Evolutionary conservation across 2,329 filamentous ascomycete species (phyloP).

Genomic region (Trichoderma breve): DNA sequence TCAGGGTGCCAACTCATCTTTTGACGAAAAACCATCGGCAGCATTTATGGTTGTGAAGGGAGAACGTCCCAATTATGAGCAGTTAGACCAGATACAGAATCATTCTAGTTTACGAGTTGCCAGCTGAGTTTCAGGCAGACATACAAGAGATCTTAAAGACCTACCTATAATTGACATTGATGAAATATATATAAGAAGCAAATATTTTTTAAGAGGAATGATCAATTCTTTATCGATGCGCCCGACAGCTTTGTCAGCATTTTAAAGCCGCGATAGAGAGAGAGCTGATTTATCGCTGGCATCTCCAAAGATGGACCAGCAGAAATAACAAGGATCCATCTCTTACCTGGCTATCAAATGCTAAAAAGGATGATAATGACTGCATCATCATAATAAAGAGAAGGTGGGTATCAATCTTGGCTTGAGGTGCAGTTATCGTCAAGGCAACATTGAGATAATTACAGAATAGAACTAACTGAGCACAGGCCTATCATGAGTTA

Average conservation of each 20-base stretch:
- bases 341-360: not conserved
- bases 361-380: not conserved
- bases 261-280: no score
- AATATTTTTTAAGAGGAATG: no score
- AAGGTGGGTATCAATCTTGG: not conserved
- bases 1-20: not conserved
- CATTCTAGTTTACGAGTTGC: not conserved
- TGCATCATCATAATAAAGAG: not conserved
- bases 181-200: no score
- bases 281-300: not conserved
- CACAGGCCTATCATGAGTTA: no score
- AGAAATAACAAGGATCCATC: not conserved
- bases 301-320: not conserved
- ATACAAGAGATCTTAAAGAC: no score
- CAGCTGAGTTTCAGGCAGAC: not conserved
- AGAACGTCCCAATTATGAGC: not conserved
- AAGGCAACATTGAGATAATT: no score
- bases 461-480: no score
- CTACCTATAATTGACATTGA: no score
- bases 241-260: no score
- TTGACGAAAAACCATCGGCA: not conserved
- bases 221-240: no score
- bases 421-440: no score
- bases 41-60: not conserved
- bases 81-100: not conserved